A percentile compares a stretch with the other conserved stretches of the same genome.
phyloP scores from a whole-genome alignment of 257 asterid genomes.

The Cordia subcordata region DNA sequence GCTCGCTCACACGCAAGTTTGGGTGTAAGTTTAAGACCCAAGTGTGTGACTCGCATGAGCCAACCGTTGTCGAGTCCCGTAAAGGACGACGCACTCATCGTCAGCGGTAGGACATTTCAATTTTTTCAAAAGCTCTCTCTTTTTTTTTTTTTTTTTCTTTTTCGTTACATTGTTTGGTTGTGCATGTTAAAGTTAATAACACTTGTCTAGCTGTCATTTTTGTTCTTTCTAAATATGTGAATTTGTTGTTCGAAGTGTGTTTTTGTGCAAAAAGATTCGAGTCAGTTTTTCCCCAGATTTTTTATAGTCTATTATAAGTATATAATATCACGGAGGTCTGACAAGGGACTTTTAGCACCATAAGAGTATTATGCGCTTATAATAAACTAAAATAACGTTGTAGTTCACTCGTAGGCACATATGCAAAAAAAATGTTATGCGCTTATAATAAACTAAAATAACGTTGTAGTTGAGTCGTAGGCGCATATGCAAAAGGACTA shows the following conservation, averaged over 20 bases:
- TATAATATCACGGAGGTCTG: no score
- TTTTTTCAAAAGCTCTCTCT: neutral
- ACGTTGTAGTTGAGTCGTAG: no score
- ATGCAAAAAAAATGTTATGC: no score
- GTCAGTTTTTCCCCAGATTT: no score
- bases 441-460: no score
- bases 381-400: no score
- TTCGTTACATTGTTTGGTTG: conserved; percentile 11
- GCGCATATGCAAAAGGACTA: conserved; percentile 10
- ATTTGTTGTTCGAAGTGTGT: neutral
- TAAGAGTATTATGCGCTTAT: no score
- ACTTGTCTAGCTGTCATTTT: conserved; percentile 4
- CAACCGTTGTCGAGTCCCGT: conserved; percentile 51
- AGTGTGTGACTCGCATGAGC: conserved; percentile 90
- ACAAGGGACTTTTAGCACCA: no score
- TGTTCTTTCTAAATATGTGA: neutral
- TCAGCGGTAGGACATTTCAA: conserved; percentile 17
- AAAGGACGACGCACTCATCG: conserved; percentile 49
- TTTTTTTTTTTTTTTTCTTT: conserved; percentile 8
- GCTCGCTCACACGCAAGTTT: conserved; percentile 30
- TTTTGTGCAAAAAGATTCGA: no score
- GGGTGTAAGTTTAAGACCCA: conserved; percentile 92
- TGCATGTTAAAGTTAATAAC: neutral
- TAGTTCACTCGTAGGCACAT: no score
- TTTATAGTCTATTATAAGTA: no score